Percentiles rank a stretch among this genome's conserved stretches.
These are phyloP conservation scores for Aspergillus cejpii DNA, from an alignment of 2,329 filamentous ascomycete genomes.

Conservation along the genomic window DNA sequence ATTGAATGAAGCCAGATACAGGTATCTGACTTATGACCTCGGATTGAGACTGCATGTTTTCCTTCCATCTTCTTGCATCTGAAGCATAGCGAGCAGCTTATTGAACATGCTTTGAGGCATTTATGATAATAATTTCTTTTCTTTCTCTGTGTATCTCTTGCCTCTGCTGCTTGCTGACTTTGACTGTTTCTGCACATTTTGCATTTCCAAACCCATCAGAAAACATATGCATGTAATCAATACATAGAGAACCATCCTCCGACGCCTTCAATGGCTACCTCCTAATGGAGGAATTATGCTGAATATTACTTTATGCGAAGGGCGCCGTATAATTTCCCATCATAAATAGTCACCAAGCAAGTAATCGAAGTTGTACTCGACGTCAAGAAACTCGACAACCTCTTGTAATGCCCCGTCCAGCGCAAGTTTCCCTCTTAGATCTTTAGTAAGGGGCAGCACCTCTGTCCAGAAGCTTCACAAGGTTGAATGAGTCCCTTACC, in stretches of 20 bases:
- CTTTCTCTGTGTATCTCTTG: background rate
- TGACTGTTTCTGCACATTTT: background rate
- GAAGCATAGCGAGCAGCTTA: background rate
- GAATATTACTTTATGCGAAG: no score
- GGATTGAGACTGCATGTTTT: background rate
- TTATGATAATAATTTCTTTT: background rate
- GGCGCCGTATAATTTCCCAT: no score
- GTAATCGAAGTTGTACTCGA: no score
- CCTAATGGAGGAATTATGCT: no score
- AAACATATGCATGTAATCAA: background rate
- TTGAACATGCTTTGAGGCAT: background rate
- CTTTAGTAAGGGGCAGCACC: no score
- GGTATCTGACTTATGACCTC: background rate
- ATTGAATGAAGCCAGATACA: background rate
- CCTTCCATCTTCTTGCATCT: background rate
- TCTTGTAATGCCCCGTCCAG: no score
- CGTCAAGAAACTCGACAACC: no score
- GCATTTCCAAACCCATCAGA: background rate
- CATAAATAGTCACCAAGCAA: no score
- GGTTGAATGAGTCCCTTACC: no score
- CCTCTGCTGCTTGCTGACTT: background rate
- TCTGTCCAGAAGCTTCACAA: no score
- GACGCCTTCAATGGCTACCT: no score
- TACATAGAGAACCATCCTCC: background rate
- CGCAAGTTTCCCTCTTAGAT: no score